Conservation (phyloP, 495 filamentous ascomycete genomes). For the Penicillium steckii region DNA sequence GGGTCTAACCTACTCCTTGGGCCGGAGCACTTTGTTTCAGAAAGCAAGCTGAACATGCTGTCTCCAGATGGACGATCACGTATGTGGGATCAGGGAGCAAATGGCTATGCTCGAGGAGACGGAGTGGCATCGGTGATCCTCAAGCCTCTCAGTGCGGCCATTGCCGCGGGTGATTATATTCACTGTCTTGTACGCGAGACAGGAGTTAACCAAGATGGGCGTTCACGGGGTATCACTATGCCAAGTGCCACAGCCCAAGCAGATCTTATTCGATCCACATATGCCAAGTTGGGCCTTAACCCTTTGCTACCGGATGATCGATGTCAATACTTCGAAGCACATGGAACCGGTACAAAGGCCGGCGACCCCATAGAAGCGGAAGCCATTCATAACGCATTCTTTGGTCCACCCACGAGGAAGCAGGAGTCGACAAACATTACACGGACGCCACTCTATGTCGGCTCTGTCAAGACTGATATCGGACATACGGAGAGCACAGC, state of each 20-base stretch:
- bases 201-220: slow-evolving; percentile 39
- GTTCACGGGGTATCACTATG: slow-evolving; percentile 34
- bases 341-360: slow-evolving; percentile 30
- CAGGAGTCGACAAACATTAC: neutral
- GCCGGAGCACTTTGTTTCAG: slow-evolving; percentile 13
- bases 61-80: slow-evolving; percentile 26
- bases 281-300: slow-evolving; percentile 35
- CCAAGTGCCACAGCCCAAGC: slow-evolving; percentile 34
- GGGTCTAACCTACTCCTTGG: slow-evolving; percentile 19
- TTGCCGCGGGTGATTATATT: slow-evolving; percentile 37
- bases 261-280: slow-evolving; percentile 31
- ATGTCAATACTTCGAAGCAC: slow-evolving; percentile 36
- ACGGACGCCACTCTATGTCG: slow-evolving; percentile 37
- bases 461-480: slow-evolving; percentile 49
- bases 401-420: slow-evolving; percentile 43
- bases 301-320: neutral
- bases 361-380: slow-evolving; percentile 56
- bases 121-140: slow-evolving; percentile 40
- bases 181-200: slow-evolving; percentile 36
- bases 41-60: slow-evolving; percentile 34
- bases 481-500: slow-evolving; percentile 53
- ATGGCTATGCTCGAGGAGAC: slow-evolving; percentile 50
- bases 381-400: slow-evolving; percentile 51
- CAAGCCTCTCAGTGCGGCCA: slow-evolving; percentile 34
- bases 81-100: slow-evolving; percentile 43